Evolutionary conservation across 2,329 filamentous ascomycete species (phyloP), one percentile per base, ranked within the genome.

Genomic region (Paecilomyces niveus): DNA sequence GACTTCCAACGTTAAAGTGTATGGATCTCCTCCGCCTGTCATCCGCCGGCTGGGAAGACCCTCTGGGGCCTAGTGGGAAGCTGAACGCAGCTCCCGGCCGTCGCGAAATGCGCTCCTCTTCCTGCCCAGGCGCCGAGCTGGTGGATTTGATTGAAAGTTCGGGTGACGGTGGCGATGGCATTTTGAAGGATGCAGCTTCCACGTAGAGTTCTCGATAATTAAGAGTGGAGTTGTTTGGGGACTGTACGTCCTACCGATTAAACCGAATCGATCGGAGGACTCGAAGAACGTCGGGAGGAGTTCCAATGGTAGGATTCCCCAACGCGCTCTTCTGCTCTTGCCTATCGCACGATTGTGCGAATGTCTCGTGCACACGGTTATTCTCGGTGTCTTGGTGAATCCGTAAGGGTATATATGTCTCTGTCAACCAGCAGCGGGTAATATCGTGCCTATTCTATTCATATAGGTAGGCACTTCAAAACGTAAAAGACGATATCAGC

Each of bases 1-100:
- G 61, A 8, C 61, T 57, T 15, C 65, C 68, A 35, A 73, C 62
- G 54, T 69, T 71, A 60, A 76, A 77, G 57, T 76, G 73, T 51
- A 76, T 74, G 7, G 74, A 76, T 56, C 68, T 71, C 45, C 70
- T 67, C 10, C 71, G 69, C 8, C 67, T 61, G 53, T 65, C 65
- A 15, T 68, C 67, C 45, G 63, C 63, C 22, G 63, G 56, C 13
- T 67, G 64, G 18, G 67, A 66, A 13, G 63, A 66, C 45, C 62
- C 32, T 31, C 54, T 55, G 35, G n/a, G 54, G 13, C 59, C 56
- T 10, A 56, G 57, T 7, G 52, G 51, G 13, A 35, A 58, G 15
- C 51, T 59, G 32, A 45, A n/a, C n/a, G 39, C 15, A 18, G 15
- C 8, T 45, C 35, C 35, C 3, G 39, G 39, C 18, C 39, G 39